These are phyloP conservation scores for Carex pumila DNA, from an alignment of 176 grass and related monocot genomes.

Conservation along the genomic window DNA sequence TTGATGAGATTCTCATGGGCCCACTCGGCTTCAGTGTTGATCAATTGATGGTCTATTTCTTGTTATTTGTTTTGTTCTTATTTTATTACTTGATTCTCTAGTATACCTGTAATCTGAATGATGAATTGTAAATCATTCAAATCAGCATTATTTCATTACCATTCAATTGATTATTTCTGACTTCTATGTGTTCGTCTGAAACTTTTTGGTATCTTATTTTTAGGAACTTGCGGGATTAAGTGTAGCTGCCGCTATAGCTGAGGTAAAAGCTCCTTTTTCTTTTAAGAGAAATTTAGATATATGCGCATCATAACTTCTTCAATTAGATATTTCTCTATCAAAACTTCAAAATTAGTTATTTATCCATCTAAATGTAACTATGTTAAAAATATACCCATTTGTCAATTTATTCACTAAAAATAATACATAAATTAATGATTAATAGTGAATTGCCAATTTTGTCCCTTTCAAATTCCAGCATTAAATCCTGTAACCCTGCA, in stretches of 20 bases:
- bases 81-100: not conserved
- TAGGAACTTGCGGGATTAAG: constrained; percentile 91
- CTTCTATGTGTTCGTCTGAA: not conserved
- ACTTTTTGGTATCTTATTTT: not conserved
- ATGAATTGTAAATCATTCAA: not conserved
- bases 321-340: too few species aligned
- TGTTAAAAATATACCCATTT: too few species aligned
- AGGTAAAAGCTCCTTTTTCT: constrained; percentile 32
- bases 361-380: too few species aligned
- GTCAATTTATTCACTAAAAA: too few species aligned
- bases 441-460: too few species aligned
- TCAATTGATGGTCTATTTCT: constrained; percentile 60
- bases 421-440: too few species aligned
- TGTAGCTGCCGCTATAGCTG: constrained; percentile 49
- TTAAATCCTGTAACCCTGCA: too few species aligned
- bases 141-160: not conserved
- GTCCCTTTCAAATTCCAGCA: too few species aligned
- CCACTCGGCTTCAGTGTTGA: constrained; percentile 77
- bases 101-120: not conserved
- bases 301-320: too few species aligned
- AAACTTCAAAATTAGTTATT: too few species aligned
- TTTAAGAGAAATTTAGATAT: too few species aligned
- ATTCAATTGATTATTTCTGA: not conserved
- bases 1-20: constrained; percentile 88
- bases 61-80: not conserved